A percentile compares a stretch with the other conserved stretches of the same genome.
Conservation (phyloP, 2,329 filamentous ascomycete genomes). For the Plectosphaerella plurivora region DNA sequence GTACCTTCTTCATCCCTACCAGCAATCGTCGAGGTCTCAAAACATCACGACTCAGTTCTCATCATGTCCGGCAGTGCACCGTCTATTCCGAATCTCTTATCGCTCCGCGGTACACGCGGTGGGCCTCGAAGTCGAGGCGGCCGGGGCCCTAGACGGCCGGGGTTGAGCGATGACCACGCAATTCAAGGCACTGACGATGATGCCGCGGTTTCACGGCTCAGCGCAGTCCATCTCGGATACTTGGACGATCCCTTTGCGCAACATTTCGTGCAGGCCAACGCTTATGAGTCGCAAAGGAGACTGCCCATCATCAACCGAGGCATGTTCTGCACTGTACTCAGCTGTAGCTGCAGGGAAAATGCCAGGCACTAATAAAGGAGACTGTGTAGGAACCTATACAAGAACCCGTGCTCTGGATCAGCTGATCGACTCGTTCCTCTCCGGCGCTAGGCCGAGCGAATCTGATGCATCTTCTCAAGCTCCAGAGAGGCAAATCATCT, state of each 20-base stretch:
- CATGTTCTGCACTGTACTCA: constrained; percentile 28
- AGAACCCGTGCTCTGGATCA: constrained; percentile 79
- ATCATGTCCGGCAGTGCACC: constrained; percentile 61
- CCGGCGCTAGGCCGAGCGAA: constrained; percentile 8
- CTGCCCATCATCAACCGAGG: constrained; percentile 94
- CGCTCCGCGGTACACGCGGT: constrained; percentile 40
- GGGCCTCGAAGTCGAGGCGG: constrained; percentile 29
- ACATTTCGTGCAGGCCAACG: constrained; percentile 54
- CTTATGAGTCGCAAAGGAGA: constrained; percentile 52
- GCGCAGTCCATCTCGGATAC: constrained; percentile 82
- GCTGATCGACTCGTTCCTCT: constrained; percentile 63
- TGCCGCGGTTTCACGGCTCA: constrained; percentile 82
- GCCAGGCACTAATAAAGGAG: no score
- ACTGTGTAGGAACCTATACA: constrained; percentile 74
- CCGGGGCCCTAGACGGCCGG: constrained; percentile 23
- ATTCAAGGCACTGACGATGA: constrained; percentile 91
- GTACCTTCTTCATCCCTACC: no score
- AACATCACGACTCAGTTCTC: no score
- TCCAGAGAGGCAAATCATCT: constrained; percentile 70
- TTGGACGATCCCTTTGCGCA: constrained; percentile 75
- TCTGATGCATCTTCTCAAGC: constrained; percentile 11
- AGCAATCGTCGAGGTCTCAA: no score
- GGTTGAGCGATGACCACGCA: constrained; percentile 57
- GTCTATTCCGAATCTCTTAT: constrained; percentile 72
- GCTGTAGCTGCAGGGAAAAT: constrained; percentile 6